phyloP scores from a whole-genome alignment of 108 stramenopile genomes.

The Licmophora abbreviata region DNA sequence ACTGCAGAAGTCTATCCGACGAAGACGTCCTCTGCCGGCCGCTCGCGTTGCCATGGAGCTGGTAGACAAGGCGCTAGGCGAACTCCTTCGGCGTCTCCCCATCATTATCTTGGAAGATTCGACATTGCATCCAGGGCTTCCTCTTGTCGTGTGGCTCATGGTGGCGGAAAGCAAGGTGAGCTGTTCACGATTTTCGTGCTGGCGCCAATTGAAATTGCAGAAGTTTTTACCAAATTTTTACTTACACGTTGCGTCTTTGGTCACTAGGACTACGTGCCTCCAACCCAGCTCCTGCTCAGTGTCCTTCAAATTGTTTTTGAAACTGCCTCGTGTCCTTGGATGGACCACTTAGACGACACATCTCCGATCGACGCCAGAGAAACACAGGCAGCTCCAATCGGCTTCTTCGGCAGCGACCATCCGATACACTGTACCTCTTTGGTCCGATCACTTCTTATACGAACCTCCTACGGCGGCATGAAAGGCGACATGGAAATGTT shows the following conservation, averaged over 20 bases:
- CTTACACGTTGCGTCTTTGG: neutral
- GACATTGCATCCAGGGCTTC: slow-evolving; percentile 73
- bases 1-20: slow-evolving; percentile 76
- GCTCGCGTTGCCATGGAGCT: slow-evolving; percentile 82
- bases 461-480: slow-evolving; percentile 79
- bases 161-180: slow-evolving; percentile 75
- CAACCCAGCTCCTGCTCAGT: slow-evolving; percentile 16
- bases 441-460: slow-evolving; percentile 56
- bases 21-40: slow-evolving; percentile 67
- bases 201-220: neutral
- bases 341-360: slow-evolving; percentile 19
- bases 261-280: slow-evolving; percentile 10
- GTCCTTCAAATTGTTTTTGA: slow-evolving; percentile 71
- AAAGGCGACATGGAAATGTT: slow-evolving; percentile 66
- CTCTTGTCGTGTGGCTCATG: slow-evolving; percentile 87
- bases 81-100: slow-evolving; percentile 76
- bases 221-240: neutral
- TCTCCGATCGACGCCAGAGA: neutral
- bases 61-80: slow-evolving; percentile 46
- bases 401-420: no score
- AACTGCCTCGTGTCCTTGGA: slow-evolving; percentile 62
- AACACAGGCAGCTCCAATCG: neutral
- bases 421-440: slow-evolving; percentile 9
- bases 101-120: slow-evolving; percentile 89
- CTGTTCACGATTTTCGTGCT: neutral